These are phyloP conservation scores for Trichoderma breve DNA, from an alignment of 2,329 filamentous ascomycete genomes.

Conservation along the genomic window DNA sequence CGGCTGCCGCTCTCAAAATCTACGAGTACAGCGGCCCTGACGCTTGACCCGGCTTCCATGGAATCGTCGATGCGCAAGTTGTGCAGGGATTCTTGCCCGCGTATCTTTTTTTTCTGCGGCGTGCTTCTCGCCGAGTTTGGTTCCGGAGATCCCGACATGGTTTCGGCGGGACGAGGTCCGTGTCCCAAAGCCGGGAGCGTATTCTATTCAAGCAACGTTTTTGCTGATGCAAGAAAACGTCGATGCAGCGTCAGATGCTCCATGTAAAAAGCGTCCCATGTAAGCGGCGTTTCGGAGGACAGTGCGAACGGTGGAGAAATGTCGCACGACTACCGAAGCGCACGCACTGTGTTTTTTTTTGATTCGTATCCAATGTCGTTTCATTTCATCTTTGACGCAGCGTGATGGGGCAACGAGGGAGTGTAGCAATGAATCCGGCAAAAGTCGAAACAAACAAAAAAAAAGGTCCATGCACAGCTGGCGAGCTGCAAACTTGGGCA, in stretches of 20 bases:
- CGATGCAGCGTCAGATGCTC: neutral
- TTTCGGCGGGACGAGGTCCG: neutral
- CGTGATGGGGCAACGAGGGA: neutral
- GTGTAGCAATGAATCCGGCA: constrained; percentile 6
- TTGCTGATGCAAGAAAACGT: constrained; percentile 6
- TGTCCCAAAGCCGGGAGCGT: neutral
- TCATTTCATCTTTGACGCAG: neutral
- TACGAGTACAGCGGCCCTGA: neutral
- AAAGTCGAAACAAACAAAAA: neutral
- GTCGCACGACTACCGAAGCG: too few relatives aligned
- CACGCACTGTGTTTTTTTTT: neutral
- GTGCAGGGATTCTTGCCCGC: neutral
- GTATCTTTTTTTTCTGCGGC: neutral
- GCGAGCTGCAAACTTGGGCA: neutral
- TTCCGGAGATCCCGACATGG: constrained; percentile 2
- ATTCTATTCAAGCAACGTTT: neutral
- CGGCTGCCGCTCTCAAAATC: neutral
- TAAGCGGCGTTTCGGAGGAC: neutral
- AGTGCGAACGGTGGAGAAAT: neutral
- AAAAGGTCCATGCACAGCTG: neutral
- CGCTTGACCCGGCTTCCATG: constrained; percentile 4
- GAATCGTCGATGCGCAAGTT: neutral
- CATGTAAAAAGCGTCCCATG: neutral
- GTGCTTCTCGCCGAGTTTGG: neutral
- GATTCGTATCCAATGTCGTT: neutral